Evolutionary conservation across 805 yeast genomes (phyloP).

Genomic region (Kodamaea lidongshanica): DNA sequence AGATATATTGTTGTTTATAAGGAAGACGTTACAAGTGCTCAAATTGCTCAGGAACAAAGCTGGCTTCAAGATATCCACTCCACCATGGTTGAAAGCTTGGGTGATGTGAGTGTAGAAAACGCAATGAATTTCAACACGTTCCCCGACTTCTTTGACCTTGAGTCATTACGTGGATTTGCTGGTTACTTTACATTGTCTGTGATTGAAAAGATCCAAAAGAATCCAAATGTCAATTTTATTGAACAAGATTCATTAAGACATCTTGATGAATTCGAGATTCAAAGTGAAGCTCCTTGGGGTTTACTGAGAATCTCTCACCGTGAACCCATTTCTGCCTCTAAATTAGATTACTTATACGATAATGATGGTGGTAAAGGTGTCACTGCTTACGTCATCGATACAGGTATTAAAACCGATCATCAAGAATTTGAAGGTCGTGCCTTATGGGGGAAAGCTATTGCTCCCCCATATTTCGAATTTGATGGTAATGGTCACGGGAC

Average conservation of each 20-base stretch:
- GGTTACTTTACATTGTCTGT: constrained; percentile 17
- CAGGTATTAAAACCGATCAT: constrained; percentile 62
- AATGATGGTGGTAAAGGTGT: constrained; percentile 45
- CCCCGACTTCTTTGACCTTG: constrained; percentile 10
- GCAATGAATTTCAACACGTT: constrained; percentile 12
- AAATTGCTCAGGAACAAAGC: constrained; percentile 5
- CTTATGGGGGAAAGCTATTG: constrained; percentile 41
- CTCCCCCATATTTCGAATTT: constrained; percentile 33
- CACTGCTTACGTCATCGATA: constrained; percentile 74
- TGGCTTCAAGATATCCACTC: constrained; percentile 8
- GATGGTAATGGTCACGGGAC: constrained; percentile 92
- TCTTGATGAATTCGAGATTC: constrained; percentile 22
- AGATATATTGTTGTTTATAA: constrained; percentile 12
- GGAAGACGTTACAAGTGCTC: constrained; percentile 5
- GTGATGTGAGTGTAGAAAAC: constrained; percentile 1
- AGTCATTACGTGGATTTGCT: constrained; percentile 14
- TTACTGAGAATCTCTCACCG: constrained; percentile 34
- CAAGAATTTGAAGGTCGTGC: constrained; percentile 65
- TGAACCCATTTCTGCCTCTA: constrained; percentile 15
- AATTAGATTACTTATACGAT: constrained; percentile 37
- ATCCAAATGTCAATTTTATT: constrained; percentile 16
- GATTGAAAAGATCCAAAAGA: constrained; percentile 11
- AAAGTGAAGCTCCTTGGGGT: constrained; percentile 39
- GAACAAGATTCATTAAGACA: constrained; percentile 20
- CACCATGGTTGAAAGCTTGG: constrained; percentile 3